Evolutionary conservation across 129 eudicot species (phyloP).

Genomic region (sunflower (Helianthus annuus)): DNA sequence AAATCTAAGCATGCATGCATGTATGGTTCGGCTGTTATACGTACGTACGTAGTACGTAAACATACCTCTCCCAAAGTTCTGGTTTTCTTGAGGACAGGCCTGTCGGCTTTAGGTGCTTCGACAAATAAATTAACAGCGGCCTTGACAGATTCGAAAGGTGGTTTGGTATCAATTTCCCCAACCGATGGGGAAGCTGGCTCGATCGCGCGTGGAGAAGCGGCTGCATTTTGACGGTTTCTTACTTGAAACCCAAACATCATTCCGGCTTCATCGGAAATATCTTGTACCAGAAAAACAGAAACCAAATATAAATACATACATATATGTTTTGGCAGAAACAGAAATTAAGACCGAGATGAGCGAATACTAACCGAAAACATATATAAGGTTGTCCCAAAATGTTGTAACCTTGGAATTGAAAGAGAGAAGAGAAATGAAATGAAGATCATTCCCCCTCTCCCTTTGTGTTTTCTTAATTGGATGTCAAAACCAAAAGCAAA

Average conservation of each 20-base stretch:
- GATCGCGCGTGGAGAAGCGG: constrained; percentile 31
- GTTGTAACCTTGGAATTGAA: no score
- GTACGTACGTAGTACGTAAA: background rate
- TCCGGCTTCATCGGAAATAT: constrained; percentile 17
- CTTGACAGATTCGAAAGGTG: constrained; percentile 87
- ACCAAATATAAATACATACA: background rate
- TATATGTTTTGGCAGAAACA: constrained; percentile 1
- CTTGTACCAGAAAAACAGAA: background rate
- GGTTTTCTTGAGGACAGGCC: constrained; percentile 45
- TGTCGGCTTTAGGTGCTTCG: constrained; percentile 53
- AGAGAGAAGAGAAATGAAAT: constrained; percentile 17
- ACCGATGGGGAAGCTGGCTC: constrained; percentile 46
- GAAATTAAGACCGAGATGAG: no score
- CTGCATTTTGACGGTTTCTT: constrained; percentile 47
- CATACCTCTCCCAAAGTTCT: constrained; percentile 54
- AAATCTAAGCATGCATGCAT: background rate
- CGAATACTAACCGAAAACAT: no score
- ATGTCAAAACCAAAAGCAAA: constrained; percentile 14
- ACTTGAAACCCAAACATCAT: constrained; percentile 46
- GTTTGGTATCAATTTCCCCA: constrained; percentile 74
- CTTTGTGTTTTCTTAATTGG: constrained; percentile 15
- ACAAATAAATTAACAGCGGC: constrained; percentile 83
- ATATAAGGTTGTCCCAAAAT: no score
- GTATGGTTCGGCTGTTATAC: background rate
- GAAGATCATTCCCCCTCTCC: constrained; percentile 12